Conservation (phyloP, 2,329 filamentous ascomycete species). For the Penicillium aurantiogriseum region DNA sequence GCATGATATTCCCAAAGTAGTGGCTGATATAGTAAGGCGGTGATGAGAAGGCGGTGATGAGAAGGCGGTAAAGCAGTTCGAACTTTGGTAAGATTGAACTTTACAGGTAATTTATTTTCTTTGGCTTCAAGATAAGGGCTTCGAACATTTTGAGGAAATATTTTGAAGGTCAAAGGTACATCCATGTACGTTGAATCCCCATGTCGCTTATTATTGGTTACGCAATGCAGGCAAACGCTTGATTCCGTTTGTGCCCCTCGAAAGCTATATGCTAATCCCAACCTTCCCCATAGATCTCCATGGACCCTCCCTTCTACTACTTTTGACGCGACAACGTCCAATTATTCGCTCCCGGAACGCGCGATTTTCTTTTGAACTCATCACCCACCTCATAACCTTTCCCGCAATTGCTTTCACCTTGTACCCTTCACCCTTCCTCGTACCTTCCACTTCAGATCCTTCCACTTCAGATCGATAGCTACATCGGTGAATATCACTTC, state of each 20-base stretch:
- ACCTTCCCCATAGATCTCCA: conserved; percentile 3
- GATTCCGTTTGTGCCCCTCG: conserved; percentile 4
- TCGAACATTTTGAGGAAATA: background rate
- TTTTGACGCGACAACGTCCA: conserved; percentile 7
- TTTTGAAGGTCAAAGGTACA: background rate
- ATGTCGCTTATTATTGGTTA: conserved; percentile 17
- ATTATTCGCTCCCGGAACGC: background rate
- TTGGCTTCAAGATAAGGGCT: background rate
- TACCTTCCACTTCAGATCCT: background rate
- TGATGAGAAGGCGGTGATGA: conserved; percentile 1
- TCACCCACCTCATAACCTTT: background rate
- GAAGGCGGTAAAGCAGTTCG: background rate
- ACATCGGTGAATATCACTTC: background rate
- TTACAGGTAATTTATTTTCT: conserved; percentile 6
- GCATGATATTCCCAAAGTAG: background rate
- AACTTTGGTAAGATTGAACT: background rate
- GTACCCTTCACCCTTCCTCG: background rate
- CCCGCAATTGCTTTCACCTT: background rate
- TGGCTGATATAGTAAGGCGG: background rate
- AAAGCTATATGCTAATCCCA: conserved; percentile 1
- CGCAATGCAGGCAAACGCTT: background rate
- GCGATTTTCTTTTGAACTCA: background rate
- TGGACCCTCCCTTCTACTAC: conserved; percentile 1
- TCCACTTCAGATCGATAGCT: background rate
- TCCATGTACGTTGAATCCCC: background rate